phyloP scores from a whole-genome alignment of 805 yeast species.

The Ogataea corticis region DNA sequence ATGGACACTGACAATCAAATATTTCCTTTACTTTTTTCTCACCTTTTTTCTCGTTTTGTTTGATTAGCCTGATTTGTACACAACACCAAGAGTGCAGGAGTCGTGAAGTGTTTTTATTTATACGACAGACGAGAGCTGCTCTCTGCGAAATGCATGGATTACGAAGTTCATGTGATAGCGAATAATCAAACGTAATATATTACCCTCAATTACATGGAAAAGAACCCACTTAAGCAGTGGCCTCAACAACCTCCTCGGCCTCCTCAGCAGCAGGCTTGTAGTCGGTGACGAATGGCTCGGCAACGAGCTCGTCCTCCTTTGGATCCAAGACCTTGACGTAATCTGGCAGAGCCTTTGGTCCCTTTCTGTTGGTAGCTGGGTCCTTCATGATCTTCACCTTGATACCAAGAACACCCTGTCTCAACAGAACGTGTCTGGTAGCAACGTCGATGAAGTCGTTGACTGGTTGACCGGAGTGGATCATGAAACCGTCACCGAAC shows the following conservation, averaged over 20 bases:
- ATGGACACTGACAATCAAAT: slow-evolving; percentile 5
- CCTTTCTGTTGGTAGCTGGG: slow-evolving; percentile 82
- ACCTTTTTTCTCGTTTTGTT: slow-evolving; percentile 5
- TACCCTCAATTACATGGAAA: background rate
- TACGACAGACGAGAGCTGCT: background rate
- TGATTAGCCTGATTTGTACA: slow-evolving; percentile 18
- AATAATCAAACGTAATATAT: slow-evolving; percentile 5
- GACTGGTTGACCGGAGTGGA: slow-evolving; percentile 99
- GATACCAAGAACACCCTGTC: slow-evolving; percentile 99
- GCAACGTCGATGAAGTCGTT: slow-evolving; percentile 98
- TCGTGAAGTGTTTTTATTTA: background rate
- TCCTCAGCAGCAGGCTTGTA: slow-evolving; percentile 51
- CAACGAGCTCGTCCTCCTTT: slow-evolving; percentile 85
- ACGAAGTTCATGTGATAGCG: background rate
- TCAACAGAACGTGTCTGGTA: slow-evolving; percentile 98
- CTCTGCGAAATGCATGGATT: no score
- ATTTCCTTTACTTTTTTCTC: background rate
- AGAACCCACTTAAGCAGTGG: slow-evolving; percentile 24
- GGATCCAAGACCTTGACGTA: slow-evolving; percentile 90
- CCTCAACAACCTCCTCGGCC: slow-evolving; percentile 39
- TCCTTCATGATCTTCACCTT: slow-evolving; percentile 99
- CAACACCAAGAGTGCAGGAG: slow-evolving; percentile 6
- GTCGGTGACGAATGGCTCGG: slow-evolving; percentile 80
- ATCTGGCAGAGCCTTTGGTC: slow-evolving; percentile 94
- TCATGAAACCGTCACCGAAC: slow-evolving; percentile 99